Conservation (phyloP, 306 rosid species). For the Vicia faba region DNA sequence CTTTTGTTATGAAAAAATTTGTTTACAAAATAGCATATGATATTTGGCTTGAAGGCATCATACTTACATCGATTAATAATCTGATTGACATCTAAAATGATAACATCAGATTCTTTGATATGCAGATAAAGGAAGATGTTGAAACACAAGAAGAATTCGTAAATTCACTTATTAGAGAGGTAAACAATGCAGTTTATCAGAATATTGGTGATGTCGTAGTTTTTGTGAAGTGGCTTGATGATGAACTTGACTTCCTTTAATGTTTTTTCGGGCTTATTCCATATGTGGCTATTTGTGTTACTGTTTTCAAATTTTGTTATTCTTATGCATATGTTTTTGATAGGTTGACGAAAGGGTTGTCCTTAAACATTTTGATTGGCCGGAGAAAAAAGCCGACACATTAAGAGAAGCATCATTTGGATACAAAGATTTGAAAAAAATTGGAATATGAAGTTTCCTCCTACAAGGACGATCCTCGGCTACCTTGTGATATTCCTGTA, state of each 20-base stretch:
- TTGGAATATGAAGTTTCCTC: slow-evolving; percentile 84
- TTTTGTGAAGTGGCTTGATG: slow-evolving; percentile 97
- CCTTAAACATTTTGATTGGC: slow-evolving; percentile 95
- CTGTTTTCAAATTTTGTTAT: neutral
- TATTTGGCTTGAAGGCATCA: neutral
- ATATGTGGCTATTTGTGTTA: neutral
- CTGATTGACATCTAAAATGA: slow-evolving; percentile 16
- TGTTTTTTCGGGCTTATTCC: slow-evolving; percentile 32
- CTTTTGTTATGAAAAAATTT: neutral
- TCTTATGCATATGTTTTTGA: slow-evolving; percentile 8
- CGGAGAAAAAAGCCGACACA: slow-evolving; percentile 97
- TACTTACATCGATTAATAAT: neutral
- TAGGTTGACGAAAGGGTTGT: slow-evolving; percentile 99
- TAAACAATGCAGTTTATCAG: slow-evolving; percentile 80
- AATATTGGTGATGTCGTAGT: slow-evolving; percentile 90
- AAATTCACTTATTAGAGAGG: slow-evolving; percentile 87
- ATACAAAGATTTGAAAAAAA: slow-evolving; percentile 78
- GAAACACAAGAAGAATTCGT: slow-evolving; percentile 98
- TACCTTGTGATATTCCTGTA: slow-evolving; percentile 78
- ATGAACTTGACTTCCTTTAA: slow-evolving; percentile 97
- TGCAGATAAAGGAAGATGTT: slow-evolving; percentile 92
- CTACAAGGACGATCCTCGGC: slow-evolving; percentile 69
- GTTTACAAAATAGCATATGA: neutral
- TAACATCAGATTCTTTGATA: slow-evolving; percentile 21
- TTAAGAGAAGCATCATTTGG: slow-evolving; percentile 94